Base-by-base conservation (phyloP, 495 filamentous ascomycete species). In the Xylaria nigripes region DNA sequence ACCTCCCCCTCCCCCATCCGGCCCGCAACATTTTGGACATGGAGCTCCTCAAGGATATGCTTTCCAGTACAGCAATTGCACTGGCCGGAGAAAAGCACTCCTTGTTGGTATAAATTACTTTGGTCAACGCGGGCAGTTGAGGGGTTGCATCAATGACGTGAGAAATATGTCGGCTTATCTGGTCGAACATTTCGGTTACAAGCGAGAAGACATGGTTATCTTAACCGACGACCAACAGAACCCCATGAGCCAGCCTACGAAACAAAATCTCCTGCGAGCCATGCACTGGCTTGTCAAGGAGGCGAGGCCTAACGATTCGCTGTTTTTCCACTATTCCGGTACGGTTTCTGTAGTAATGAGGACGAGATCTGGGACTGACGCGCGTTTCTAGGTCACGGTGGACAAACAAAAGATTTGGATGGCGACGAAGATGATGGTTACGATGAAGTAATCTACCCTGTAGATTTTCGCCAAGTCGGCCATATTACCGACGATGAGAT, bases 271-370 rank as follows among this genome's bases (percentile, higher is more conserved):
- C 51, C 71, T 98, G 23, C 81, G 94, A 18, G 93, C 93, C 19
- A 97, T 97, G 93, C 92, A 96, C 69, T 98, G 93, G 93, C 74
- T 98, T 24, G 90, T 97, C 34, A 96, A 95, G 70, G 92, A 95
- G 67, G 92, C 92, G 18, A 81, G 79, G 50, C 87, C 93, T 0
- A 95, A 96, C 64, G 93, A 98, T 64, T 95, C 93, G 12, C 78
- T 98, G 32, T 98, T 98, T 74, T 96, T 98, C 75, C 93, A 98
- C 68, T 98, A 96, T 68, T 97, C 93, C 22, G 92, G 89, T 93
- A 70, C 58, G 84, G 43, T 19, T 22, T 19, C 43, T 27, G 13
- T 30, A 30, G 13, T 21, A 16, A n/a, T n/a, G 36, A 9, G 19
- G 38, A 25, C 25, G 3, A 40, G 42, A 22, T 22, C 43, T 27